These are phyloP conservation scores for Umbilicaria muhlenbergii DNA, from an alignment of 495 filamentous ascomycete species.

Conservation along the genomic window DNA sequence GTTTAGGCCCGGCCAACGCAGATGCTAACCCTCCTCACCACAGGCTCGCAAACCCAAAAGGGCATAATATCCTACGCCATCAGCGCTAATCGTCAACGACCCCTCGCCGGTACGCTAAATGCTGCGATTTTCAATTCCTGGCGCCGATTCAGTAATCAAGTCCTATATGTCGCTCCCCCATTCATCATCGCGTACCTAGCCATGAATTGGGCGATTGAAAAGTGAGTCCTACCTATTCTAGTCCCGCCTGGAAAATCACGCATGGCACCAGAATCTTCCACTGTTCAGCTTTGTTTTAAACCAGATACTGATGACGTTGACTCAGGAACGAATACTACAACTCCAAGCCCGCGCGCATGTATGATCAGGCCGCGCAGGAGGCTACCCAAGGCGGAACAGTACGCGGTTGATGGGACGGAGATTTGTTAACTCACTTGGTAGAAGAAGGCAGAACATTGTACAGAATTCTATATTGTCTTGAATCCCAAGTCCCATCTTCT, in stretches of 20 bases:
- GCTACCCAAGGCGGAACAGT: conserved; percentile 11
- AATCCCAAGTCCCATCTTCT: too few relatives aligned
- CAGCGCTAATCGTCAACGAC: conserved; percentile 48
- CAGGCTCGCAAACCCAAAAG: conserved; percentile 42
- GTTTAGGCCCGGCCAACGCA: conserved; percentile 4
- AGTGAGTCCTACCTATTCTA: conserved; percentile 35
- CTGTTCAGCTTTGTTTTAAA: neutral
- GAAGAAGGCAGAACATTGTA: too few relatives aligned
- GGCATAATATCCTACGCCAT: conserved; percentile 44
- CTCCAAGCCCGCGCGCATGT: conserved; percentile 69
- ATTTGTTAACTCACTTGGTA: too few relatives aligned
- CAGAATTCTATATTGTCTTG: too few relatives aligned
- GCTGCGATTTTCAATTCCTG: conserved; percentile 51
- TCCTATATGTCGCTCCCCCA: conserved; percentile 71
- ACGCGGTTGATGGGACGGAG: conserved; percentile 4
- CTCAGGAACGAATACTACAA: conserved; percentile 79
- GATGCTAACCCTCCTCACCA: conserved; percentile 8
- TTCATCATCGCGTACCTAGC: conserved; percentile 55
- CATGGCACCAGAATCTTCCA: conserved; percentile 9
- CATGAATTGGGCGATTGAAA: conserved; percentile 76
- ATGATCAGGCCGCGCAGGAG: conserved; percentile 34
- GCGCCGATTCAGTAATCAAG: conserved; percentile 45
- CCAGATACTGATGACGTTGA: too few relatives aligned
- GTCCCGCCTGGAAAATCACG: too few relatives aligned
- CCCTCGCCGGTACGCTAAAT: conserved; percentile 43